Evolutionary conservation across 2,329 filamentous ascomycete genomes (phyloP), one percentile per base, ranked within the genome.

Genomic region (Didymella arachidicola): DNA sequence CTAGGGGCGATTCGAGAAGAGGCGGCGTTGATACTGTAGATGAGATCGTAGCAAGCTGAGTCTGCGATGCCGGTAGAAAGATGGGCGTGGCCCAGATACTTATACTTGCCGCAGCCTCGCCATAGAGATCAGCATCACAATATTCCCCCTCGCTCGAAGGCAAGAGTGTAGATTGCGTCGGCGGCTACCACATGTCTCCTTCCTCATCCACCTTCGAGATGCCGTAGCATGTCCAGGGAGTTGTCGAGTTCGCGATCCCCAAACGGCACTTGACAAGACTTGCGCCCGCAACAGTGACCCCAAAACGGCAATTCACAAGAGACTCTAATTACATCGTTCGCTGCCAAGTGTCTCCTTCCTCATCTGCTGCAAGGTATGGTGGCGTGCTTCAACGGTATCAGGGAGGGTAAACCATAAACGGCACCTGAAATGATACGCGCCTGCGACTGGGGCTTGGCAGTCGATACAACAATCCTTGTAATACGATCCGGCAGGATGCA

Each of bases 1-100:
- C 42, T 69, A 56, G 69, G 66, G 68, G 65, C 26, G 60, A 66
- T 46, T 64, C 46, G 54, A 64, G 60, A 63, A 65, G 65, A 62
- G 60, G 57, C 44, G 57, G 53, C 39, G 47, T 63, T 62, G 52
- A 56, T 68, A 44, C 63, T 69, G 66, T 61, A 44, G 54, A 66
- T 65, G 63, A 58, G 66, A 66, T 65, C 57, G 66, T 59, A 66
- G 65, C 59, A 56, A 64, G 60, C 50, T 59, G 60, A 62, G 56
- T 53, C 55, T 66, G 63, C 57, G 36, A 61, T 53, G 25, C 61
- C 45, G 50, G 53, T 64, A 53, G 50, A 59, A 52, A 52, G n/a
- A 51, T 25, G 38, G 16, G 27, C 8, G 50, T 29, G 52, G 55
- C 43, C 19, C 34, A 43, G 51, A 57, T 67, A 64, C 53, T 67